These are phyloP conservation scores for Typha latifolia DNA, from an alignment of 176 grass and related monocot genomes.

Conservation along the genomic window DNA sequence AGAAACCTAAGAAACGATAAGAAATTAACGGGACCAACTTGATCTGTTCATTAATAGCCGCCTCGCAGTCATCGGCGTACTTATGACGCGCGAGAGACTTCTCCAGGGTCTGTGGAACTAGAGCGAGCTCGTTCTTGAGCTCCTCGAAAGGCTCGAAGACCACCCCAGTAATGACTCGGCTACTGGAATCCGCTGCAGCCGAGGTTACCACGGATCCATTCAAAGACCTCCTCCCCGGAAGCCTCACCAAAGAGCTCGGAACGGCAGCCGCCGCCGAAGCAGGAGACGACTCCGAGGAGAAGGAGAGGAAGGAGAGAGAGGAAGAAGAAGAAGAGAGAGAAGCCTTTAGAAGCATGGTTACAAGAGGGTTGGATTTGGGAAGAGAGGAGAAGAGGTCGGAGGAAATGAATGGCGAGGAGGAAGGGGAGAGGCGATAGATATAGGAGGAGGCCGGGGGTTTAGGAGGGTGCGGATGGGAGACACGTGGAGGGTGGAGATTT, in stretches of 20 bases:
- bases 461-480: conserved; percentile 1
- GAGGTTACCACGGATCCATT: not conserved
- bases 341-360: conserved; percentile 33
- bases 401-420: not conserved
- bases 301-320: not conserved
- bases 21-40: conserved; percentile 25
- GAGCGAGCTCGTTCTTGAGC: conserved; percentile 48
- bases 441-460: not conserved
- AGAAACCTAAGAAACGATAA: not conserved
- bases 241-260: not conserved
- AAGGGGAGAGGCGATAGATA: conserved; percentile 1
- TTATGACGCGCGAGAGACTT: conserved; percentile 60
- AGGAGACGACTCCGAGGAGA: not conserved
- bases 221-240: conserved; percentile 4
- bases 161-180: conserved; percentile 45
- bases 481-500: conserved; percentile 30
- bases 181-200: conserved; percentile 21
- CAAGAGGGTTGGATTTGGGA: not conserved
- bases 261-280: conserved; percentile 15
- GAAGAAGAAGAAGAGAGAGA: not conserved
- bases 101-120: conserved; percentile 49
- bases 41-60: conserved; percentile 84
- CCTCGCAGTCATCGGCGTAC: conserved; percentile 59
- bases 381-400: not conserved
- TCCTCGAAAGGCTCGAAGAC: conserved; percentile 81